Evolutionary conservation across 257 asterid genomes (phyloP), one percentile per base, ranked within the genome.

Genomic region (Salvia miltiorrhiza): DNA sequence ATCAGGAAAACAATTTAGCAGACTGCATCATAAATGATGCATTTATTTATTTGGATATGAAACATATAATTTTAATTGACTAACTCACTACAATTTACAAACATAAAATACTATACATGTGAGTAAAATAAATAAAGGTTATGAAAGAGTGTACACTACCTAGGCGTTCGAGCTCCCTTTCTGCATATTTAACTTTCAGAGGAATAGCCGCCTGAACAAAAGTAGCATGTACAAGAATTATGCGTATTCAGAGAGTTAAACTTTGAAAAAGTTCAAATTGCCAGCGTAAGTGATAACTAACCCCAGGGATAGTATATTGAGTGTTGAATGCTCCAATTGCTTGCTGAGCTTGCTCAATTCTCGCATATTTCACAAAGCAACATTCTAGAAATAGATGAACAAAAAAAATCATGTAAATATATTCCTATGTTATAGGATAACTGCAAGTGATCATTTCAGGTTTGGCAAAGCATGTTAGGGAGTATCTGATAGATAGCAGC

Each of bases 301-400:
- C 98, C 97, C 96, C 94, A 49, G 90, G 85, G 77, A 88, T 88
- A 9, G 78, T 84, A 79, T 76, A 86, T 12, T 74, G 89, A 63
- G 74, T 79, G 63, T 87, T 72, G 76, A 87, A 80, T 55, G 83
- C 86, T 49, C 35, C 82, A 76, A 90, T 86, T 67, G 97, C 98
- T 62, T 73, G 81, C 65, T 90, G 90, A 69, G 96, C 97, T 76
- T 83, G 94, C 74, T 90, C 92, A 28, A 83, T 1, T 4, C 81
- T 79, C 33, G 86, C 81, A 80, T 84, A 93, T 85, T 93, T 93
- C 79, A 93, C 96, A 78, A 93, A 93, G 80, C 98, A 88, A 59
- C 77, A 82, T 78, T 87, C 98, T 93, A 60, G 79, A 74, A 58
- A 69, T 73, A 60, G 45, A 71, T 52, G 58, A 58, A 52, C 44